Evolutionary conservation across 345 rosid species (phyloP), one percentile per base, ranked within the genome.

Genomic region (Dipteronia dyeriana): DNA sequence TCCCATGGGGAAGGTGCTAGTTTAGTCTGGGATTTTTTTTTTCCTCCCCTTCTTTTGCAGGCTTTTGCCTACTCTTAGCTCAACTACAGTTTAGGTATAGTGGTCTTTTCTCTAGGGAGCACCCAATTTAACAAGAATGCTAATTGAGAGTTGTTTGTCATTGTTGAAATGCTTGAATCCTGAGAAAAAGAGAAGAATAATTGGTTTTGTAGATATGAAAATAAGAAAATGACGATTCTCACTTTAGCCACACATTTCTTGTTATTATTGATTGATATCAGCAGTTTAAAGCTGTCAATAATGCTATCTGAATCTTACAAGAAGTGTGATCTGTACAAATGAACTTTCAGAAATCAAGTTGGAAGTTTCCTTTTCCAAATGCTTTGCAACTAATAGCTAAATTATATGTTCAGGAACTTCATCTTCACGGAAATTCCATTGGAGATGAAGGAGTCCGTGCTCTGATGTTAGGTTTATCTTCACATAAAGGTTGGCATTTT

Each of bases 391-490:
- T 82, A 61, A 74, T 66, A 57, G 53, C 23, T 34, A 53, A 51
- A 38, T 82, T 66, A 45, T 69, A 19, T 62, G 11, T 70, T 47
- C 87, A 95, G 99, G 98, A 93, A 85, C 98, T 95, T 86, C 93
- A 93, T 83, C 83, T 95, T 85, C 98, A 93, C 82, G 99, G 98
- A 61, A 93, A 95, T 83, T 88, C 96, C 47, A 89, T 93, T 77
- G 98, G 99, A 76, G 99, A 95, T 79, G 99, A 95, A 88, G 99
- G 99, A 71, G 82, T 80, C 31, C 92, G 97, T 73, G 91, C 94
- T 16, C 82, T 95, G 81, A 89, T 92, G 86, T 87, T 91, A 31
- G 94, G 98, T 74, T 88, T 95, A 82, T 90, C 97, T 79, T 90
- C 88, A 63, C 94, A 90, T 81, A 91, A 86, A 93, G 99, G 99